Percentiles rank a stretch among this genome's conserved stretches.
phyloP scores from a whole-genome alignment of 345 rosid species.

The Eucalyptus cloeziana region DNA sequence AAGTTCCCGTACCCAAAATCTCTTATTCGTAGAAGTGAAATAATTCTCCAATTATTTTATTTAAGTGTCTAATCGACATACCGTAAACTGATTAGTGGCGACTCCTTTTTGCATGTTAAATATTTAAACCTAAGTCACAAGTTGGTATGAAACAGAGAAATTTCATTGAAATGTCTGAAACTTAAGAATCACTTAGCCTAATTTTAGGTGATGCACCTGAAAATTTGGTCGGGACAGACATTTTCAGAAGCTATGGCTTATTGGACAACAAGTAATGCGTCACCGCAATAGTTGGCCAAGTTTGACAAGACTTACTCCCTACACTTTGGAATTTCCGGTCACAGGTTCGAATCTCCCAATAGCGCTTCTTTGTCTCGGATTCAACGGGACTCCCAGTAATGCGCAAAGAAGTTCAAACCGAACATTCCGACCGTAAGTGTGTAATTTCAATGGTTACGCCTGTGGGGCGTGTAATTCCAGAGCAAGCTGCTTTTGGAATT shows the following conservation, averaged over 20 bases:
- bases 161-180: too few species aligned
- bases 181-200: too few species aligned
- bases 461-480: not conserved
- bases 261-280: not conserved
- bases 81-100: too few species aligned
- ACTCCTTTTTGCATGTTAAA: too few species aligned
- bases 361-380: not conserved
- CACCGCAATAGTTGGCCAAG: not conserved
- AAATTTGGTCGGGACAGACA: too few species aligned
- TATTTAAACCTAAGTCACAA: too few species aligned
- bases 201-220: too few species aligned
- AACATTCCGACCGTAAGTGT: not conserved
- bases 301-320: not conserved
- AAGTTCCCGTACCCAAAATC: too few species aligned
- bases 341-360: not conserved
- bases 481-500: not conserved
- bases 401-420: not conserved
- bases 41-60: too few species aligned
- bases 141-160: too few species aligned
- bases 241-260: not conserved
- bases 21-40: too few species aligned
- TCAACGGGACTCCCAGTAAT: fast-evolving
- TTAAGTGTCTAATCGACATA: too few species aligned
- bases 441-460: not conserved
- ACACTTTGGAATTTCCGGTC: not conserved